Evolutionary conservation across 495 filamentous ascomycete species (phyloP).

Genomic region (Paragyromitra xinjiangensis): DNA sequence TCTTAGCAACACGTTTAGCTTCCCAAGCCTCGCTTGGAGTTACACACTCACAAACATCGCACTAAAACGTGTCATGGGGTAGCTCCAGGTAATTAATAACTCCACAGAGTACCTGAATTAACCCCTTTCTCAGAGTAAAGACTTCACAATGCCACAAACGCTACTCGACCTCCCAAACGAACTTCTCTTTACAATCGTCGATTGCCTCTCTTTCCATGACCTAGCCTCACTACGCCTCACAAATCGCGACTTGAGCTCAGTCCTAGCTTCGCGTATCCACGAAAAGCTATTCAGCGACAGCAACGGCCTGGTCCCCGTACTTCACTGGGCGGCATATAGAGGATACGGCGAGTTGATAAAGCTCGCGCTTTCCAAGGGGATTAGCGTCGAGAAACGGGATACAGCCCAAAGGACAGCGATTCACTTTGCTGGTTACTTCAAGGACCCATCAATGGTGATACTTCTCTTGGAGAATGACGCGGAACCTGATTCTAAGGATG

Average conservation of each 20-base stretch:
- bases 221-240: constrained; percentile 11
- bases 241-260: neutral
- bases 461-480: constrained; percentile 25
- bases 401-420: neutral
- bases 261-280: neutral
- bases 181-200: constrained; percentile 5
- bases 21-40: neutral
- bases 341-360: constrained; percentile 10
- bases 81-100: neutral
- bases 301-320: neutral
- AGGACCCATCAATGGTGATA: constrained; percentile 12
- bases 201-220: constrained; percentile 1
- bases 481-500: neutral
- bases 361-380: constrained; percentile 7
- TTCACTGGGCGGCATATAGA: constrained; percentile 22
- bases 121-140: neutral
- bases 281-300: neutral
- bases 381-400: constrained; percentile 7
- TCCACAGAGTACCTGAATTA: neutral
- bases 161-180: constrained; percentile 15
- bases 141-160: neutral
- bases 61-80: neutral
- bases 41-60: neutral
- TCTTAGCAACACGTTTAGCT: neutral
- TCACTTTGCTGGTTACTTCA: constrained; percentile 2